Evolutionary conservation across 495 filamentous ascomycete genomes (phyloP).

Genomic region (Aspergillus mulundensis): DNA sequence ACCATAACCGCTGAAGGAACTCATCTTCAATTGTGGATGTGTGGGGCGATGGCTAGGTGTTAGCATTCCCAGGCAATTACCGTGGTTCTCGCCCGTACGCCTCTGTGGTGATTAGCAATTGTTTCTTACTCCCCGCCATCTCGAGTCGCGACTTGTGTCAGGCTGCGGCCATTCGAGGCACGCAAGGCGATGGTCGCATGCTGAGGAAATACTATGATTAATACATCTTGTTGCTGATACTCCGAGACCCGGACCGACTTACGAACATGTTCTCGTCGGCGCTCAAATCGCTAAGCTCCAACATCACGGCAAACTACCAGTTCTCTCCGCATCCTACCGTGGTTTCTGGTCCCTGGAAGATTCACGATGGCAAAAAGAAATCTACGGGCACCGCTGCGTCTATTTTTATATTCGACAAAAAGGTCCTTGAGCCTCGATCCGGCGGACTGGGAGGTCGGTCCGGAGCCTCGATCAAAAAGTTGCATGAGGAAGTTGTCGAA

Average conservation of each 20-base stretch:
- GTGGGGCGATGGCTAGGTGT: no score
- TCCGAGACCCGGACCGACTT: background rate
- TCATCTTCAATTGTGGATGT: no score
- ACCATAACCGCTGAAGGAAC: background rate
- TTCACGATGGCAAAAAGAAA: constrained; percentile 96
- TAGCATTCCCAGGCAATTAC: no score
- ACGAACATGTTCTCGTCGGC: constrained; percentile 78
- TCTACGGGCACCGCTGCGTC: constrained; percentile 81
- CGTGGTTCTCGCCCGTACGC: background rate
- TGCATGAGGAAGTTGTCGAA: constrained; percentile 84
- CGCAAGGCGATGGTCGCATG: constrained; percentile 1
- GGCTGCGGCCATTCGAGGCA: constrained; percentile 7
- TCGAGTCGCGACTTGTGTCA: constrained; percentile 1
- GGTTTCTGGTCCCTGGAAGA: constrained; percentile 89
- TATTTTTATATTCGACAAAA: constrained; percentile 91
- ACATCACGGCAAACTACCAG: constrained; percentile 87
- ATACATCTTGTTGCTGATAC: background rate
- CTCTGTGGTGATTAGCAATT: background rate
- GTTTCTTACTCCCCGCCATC: background rate
- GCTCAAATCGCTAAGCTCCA: constrained; percentile 85
- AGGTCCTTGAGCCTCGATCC: constrained; percentile 68
- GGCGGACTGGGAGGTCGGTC: constrained; percentile 55
- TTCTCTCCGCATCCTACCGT: constrained; percentile 65
- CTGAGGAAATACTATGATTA: constrained; percentile 8
- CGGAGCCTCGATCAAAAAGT: constrained; percentile 66